Evolutionary conservation across 306 rosid species (phyloP), one percentile per base, ranked within the genome.

Genomic region (Cicer bijugum): DNA sequence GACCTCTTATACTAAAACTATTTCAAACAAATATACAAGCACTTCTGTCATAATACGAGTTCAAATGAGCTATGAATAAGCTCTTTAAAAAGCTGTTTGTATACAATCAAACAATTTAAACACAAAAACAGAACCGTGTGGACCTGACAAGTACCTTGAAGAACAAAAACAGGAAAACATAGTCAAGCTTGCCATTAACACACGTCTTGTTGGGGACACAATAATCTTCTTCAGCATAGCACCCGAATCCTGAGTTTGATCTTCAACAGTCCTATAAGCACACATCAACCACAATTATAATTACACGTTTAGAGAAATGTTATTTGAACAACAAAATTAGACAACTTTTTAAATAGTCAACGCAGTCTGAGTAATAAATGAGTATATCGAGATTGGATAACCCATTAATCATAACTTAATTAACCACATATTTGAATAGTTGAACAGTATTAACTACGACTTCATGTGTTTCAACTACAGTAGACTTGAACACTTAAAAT

Each of bases 101-200:
- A 35, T 7, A 15, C 60, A 81, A 47, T 50, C 60, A 81, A 65
- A 81, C 53, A 76, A 57, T 39, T 71, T 42, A 80, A 76, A 64
- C 74, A 38, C 10, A 69, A 67, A 85, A 84, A 84, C 81, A 57
- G 86, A 90, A 86, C 72, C 56, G 87, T 84, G 91, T 94, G 76
- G 83, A 92, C 96, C 98, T 88, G 91, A 76, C 51, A 85, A 89
- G 85, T 89, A 91, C 99, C 99, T 94, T 82, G 99, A 91, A 87
- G 96, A 85, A 73, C 79, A 75, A 68, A 78, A 87, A 79, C 81
- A 71, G 9, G 91, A 82, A 84, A 14, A 83, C 90, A 87, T 44
- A 52, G 85, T 80, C 75, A 88, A 83, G 82, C 91, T 87, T 59
- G 90, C 88, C 78, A 94, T 74, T 75, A 91, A 43, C 72, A 71